A percentile compares a stretch with the other conserved stretches of the same genome.
These are phyloP conservation scores for Crithidia fasciculata DNA, from an alignment of 208 protist species.

Conservation along the genomic window DNA sequence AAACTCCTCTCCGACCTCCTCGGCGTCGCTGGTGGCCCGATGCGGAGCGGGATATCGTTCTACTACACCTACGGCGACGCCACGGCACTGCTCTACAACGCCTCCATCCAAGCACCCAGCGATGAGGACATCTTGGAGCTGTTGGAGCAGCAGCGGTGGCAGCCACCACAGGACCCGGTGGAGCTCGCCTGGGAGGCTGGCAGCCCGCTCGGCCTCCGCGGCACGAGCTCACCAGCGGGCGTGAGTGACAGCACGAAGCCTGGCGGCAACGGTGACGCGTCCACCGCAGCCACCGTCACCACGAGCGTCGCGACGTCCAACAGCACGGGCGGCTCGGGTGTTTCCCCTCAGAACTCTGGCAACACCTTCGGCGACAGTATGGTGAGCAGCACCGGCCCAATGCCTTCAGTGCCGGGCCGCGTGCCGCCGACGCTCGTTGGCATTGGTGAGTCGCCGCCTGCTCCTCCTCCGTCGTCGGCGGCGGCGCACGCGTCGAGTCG, in stretches of 20 bases:
- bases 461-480: neutral
- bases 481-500: neutral
- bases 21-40: conserved; percentile 39
- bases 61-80: conserved; percentile 71
- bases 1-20: conserved; percentile 45
- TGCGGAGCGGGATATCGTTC: conserved; percentile 50
- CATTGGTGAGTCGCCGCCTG: neutral
- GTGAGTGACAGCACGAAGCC: neutral
- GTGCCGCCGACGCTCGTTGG: neutral
- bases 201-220: no score
- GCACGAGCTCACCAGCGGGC: neutral
- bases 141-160: conserved; percentile 28
- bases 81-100: conserved; percentile 60
- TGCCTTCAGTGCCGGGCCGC: neutral
- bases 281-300: neutral
- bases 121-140: conserved; percentile 51
- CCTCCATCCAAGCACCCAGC: conserved; percentile 41
- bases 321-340: neutral
- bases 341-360: neutral
- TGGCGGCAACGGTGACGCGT: neutral
- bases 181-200: conserved; percentile 5
- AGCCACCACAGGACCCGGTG: conserved; percentile 5
- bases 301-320: conserved; percentile 4
- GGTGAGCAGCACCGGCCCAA: conserved; percentile 3
- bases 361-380: neutral